Conservation (phyloP, 148 eudicot species). For the Fagopyrum homotropicum region DNA sequence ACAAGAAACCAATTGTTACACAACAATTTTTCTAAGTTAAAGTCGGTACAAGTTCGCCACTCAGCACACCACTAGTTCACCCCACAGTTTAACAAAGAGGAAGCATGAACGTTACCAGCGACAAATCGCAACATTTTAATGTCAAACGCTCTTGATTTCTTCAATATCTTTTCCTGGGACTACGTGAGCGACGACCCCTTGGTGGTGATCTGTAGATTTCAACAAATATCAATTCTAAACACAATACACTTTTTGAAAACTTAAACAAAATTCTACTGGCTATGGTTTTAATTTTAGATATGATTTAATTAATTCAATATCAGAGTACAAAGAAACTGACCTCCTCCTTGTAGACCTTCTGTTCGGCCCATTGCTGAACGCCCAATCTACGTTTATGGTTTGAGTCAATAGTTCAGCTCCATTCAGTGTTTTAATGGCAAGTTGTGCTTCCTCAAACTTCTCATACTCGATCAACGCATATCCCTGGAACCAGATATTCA, state of each 20-base stretch:
- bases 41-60: neutral
- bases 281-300: neutral
- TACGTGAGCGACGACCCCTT: constrained; percentile 58
- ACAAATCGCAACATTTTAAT: neutral
- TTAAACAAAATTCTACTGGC: neutral
- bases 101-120: neutral
- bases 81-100: neutral
- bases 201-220: constrained; percentile 44
- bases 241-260: neutral
- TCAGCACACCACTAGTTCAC: neutral
- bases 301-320: neutral
- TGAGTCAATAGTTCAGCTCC: constrained; percentile 73
- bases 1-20: neutral
- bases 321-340: constrained; percentile 28
- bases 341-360: constrained; percentile 41
- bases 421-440: constrained; percentile 54
- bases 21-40: neutral
- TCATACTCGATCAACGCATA: constrained; percentile 86
- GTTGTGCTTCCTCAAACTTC: constrained; percentile 62
- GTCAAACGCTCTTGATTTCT: neutral
- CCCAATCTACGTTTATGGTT: constrained; percentile 79
- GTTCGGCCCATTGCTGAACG: constrained; percentile 83
- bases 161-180: constrained; percentile 67
- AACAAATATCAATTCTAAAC: neutral
- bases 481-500: constrained; percentile 36